Base-by-base conservation (phyloP, 768 basidiomycete species). In the Leccinum disarticulatum region DNA sequence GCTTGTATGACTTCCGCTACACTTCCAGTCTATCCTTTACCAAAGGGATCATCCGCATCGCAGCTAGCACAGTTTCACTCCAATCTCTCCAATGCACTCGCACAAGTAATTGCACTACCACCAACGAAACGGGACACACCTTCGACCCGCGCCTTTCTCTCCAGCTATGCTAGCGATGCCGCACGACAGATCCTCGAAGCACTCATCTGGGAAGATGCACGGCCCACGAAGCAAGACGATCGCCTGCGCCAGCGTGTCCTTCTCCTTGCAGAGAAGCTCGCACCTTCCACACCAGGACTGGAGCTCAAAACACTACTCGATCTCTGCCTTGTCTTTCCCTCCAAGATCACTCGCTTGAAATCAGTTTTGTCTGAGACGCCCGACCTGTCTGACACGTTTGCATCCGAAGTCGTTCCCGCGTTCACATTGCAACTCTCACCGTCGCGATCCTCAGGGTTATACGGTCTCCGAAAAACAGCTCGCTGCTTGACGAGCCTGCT, bases 401-500 rank as follows among this genome's bases (percentile, higher is more conserved):
- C 74, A 59, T 66, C 68, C 17, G 83, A 86, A 31, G 79, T 86
- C 6, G 75, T 87, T 0, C 82, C 87, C 3, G 81, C 84, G 0
- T 82, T 90, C 61, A 82, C 81, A 1, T 47, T 72, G 1, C 66
- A 79, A 10, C 76, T 90, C 1, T 75, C 83, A 0, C 73, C 77
- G 14, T 66, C 79, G 0, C 74, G 77, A 14, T 69, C 71, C 4
- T 70, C 74, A 57, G 89, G 86, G 7, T 73, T 91, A 1, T 87
- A 90, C 57, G 81, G 77, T 19, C 75, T 88, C 61, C 82, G 89
- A 35, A 90, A 90, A 70, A 77, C 83, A 5, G 76, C 83, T 2
- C 80, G 84, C 66, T 83, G 83, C 64, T 72, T 90, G 51, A 66
- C 77, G 22, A 77, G 79, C 47, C 79, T 90, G 64, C 75, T 90